Evolutionary conservation across 129 eudicot genomes (phyloP), one percentile per base, ranked within the genome.

Genomic region (Oenanthe sinensis): DNA sequence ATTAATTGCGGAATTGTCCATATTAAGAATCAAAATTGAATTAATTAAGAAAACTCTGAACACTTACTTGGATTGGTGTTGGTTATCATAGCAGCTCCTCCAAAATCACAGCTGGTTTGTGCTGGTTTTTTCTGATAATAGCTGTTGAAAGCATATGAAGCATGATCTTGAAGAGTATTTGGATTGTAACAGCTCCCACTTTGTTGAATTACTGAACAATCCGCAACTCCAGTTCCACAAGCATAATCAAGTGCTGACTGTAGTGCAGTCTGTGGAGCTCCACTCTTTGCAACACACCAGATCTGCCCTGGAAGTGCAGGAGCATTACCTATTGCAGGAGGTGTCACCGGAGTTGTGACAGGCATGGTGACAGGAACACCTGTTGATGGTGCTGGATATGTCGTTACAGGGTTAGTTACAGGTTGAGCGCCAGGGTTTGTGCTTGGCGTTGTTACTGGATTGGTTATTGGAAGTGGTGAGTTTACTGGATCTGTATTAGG

Each of bases 221-320:
- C 99, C 16, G 97, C 97, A 14, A 88, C 94, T 0, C 97, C 98
- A 47, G 79, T 87, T 60, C 99, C 99, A 81, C 99, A 96, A 4
- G 99, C 97, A 75, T 90, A 96, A 85, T 96, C 97, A 6, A 96
- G 87, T 50, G 91, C 99, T 8, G 89, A 52, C 82, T 96, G 99
- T 69, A 96, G 68, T 7, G 87, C 82, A 46, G 79, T 75, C 79
- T 90, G 87, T 5, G 87, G 77, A 3, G 82, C 89, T 33, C 99
- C 99, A n/a, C 69, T 82, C 85, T 85, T 87, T 6, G 95, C 97
- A 68, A 96, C 84, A 74, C 99, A 96, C 99, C 99, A 96, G 79
- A 87, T 87, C 80, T 87, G 92, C 71, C 96, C 96, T 16, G 82
- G 77, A 30, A 67, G 79, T 33, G 82, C 78, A 3, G 91, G 96